Evolutionary conservation across 768 basidiomycete genomes (phyloP).

Genomic region (Boletus fagicola): DNA sequence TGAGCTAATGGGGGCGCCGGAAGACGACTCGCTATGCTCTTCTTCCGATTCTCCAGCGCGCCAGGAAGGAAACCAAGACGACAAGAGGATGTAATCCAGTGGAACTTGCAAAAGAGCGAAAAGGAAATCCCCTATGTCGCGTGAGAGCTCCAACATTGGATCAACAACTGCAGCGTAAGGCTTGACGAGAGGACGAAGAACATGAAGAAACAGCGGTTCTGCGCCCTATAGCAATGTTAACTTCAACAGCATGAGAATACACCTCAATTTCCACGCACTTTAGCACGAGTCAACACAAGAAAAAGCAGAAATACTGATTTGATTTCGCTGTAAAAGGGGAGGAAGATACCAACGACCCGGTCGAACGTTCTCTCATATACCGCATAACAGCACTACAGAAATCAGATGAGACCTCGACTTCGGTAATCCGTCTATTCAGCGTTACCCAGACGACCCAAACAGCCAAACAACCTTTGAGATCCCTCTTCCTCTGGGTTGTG

Average conservation of each 20-base stretch:
- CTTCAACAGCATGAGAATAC: not conserved
- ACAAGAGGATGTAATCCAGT: slow-evolving; percentile 34
- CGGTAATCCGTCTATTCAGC: slow-evolving; percentile 13
- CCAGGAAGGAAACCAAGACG: slow-evolving; percentile 30
- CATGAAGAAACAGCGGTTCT: slow-evolving; percentile 79
- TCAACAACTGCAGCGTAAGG: slow-evolving; percentile 72
- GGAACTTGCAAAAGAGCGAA: slow-evolving; percentile 43
- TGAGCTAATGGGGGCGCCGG: not conserved
- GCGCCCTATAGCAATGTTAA: slow-evolving; percentile 56
- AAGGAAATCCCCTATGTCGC: slow-evolving; percentile 64
- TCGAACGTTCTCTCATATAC: slow-evolving; percentile 69
- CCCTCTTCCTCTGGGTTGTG: slow-evolving; percentile 71
- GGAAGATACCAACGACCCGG: slow-evolving; percentile 60
- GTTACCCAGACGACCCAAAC: slow-evolving; percentile 87
- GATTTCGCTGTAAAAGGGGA: slow-evolving; percentile 83
- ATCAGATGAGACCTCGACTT: slow-evolving; percentile 12
- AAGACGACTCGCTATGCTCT: slow-evolving; percentile 4
- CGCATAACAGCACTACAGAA: slow-evolving; percentile 59
- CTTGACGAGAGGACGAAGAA: slow-evolving; percentile 74
- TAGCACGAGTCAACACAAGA: slow-evolving; percentile 70
- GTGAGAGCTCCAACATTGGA: slow-evolving; percentile 54
- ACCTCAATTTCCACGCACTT: slow-evolving; percentile 44
- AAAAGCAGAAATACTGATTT: slow-evolving; percentile 73
- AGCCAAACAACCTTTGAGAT: slow-evolving; percentile 81
- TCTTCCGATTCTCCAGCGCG: slow-evolving; percentile 13